A percentile compares a stretch with the other conserved stretches of the same genome.
phyloP scores from a whole-genome alignment of 495 filamentous ascomycete species.

The Penicillium robsamsonii region DNA sequence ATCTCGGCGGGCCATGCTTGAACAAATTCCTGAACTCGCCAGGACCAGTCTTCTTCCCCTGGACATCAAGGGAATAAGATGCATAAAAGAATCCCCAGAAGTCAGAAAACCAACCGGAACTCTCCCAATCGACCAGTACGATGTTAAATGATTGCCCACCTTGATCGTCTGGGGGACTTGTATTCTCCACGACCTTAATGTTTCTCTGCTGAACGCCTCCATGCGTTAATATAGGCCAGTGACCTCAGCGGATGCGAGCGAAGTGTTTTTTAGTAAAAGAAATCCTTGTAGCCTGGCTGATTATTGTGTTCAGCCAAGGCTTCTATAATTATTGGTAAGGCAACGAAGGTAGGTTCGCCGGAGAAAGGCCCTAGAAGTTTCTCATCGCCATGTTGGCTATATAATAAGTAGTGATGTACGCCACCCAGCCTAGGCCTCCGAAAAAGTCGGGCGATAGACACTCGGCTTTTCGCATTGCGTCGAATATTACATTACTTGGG shows the following conservation, averaged over 20 bases:
- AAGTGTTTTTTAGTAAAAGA: constrained; percentile 26
- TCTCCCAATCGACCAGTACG: no score
- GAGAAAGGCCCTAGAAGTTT: constrained; percentile 23
- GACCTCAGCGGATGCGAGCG: constrained; percentile 21
- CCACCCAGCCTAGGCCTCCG: constrained; percentile 23
- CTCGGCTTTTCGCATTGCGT: constrained; percentile 21
- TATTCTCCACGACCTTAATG: no score
- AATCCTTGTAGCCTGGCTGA: constrained; percentile 24
- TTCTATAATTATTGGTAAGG: constrained; percentile 25
- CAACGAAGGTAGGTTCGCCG: constrained; percentile 25
- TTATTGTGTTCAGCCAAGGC: constrained; percentile 21
- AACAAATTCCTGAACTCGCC: no score
- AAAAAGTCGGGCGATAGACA: constrained; percentile 26
- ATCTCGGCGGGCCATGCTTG: no score
- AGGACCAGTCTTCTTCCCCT: no score
- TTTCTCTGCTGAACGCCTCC: background rate
- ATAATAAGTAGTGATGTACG: constrained; percentile 26
- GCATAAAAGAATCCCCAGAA: no score
- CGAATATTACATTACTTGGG: constrained; percentile 18
- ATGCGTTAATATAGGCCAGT: constrained; percentile 30
- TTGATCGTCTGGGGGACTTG: no score
- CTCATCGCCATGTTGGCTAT: constrained; percentile 21
- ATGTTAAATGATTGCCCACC: no score
- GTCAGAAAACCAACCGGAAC: no score
- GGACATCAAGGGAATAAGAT: no score